Evolutionary conservation across 176 grass and related monocot species (phyloP).

Genomic region (Canna indica): DNA sequence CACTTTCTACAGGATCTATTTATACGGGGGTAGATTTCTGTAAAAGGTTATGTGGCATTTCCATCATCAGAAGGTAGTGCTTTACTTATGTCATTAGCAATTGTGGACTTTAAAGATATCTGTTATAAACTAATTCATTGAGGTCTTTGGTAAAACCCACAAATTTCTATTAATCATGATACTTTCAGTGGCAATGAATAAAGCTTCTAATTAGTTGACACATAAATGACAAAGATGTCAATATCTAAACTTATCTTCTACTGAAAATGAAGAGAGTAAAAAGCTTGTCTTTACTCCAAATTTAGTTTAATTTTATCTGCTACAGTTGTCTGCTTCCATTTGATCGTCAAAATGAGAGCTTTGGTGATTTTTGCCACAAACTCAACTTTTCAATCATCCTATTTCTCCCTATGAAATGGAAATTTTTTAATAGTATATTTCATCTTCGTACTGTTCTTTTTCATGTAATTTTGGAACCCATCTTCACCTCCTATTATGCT

Average conservation of each 20-base stretch:
- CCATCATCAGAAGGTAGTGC: slow-evolving; percentile 15
- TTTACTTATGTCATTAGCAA: neutral
- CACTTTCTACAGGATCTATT: slow-evolving; percentile 8
- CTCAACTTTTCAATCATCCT: neutral
- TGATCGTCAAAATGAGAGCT: neutral
- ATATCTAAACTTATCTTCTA: neutral
- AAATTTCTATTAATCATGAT: no score
- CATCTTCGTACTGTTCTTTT: neutral
- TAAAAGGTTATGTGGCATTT: slow-evolving; percentile 19
- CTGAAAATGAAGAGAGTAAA: neutral
- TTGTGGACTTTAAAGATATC: neutral
- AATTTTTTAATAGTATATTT: neutral
- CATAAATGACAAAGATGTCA: no score
- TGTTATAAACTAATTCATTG: neutral
- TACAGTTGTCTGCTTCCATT: neutral
- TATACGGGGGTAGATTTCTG: slow-evolving; percentile 17
- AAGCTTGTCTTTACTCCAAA: neutral
- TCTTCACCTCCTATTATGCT: neutral
- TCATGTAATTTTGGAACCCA: neutral
- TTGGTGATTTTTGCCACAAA: neutral
- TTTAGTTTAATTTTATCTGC: neutral
- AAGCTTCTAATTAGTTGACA: no score
- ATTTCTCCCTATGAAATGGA: neutral
- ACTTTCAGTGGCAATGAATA: no score
- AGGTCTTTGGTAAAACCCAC: neutral